Evolutionary conservation across 23 red algal genomes (phyloP), one percentile per base, ranked within the genome.

Genomic region (Chondrus crispus): DNA sequence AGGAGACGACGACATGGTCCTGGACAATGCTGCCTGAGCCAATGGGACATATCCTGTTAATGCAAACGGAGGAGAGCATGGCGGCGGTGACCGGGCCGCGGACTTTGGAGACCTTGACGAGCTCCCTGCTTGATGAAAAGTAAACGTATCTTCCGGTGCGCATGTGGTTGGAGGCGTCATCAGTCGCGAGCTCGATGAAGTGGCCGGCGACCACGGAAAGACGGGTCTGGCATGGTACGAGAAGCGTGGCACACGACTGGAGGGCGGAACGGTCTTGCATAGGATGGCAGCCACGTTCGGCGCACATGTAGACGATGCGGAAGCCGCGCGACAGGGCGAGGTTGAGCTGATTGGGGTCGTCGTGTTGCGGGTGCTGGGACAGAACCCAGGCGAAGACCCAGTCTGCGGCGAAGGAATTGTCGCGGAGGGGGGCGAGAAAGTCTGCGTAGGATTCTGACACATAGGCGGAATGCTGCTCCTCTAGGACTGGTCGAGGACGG

Each of bases 311-410:
- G n/a, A 89, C 12, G 46, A 80, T 48, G 54, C 85, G 42, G 54
- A 73, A 89, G 19, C 85, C 85, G 54, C 85, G 85, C 41, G 70
- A 77, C 13, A 62, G 85, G 24, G 43, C 46, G 70, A 80, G 42
- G 33, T 89, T 38, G 37, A 74, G 70, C n/a, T 58, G 68, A 14
- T 12, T 33, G 48, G 40, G 68, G 12, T 89, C 85, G 10, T 39
- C 38, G 29, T 39, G 26, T 32, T 20, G 44, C 24, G 33, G 57
- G 50, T 49, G 33, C 20, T 68, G 40, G 48, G 66, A 42, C 33
- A 89, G 78, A 35, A 70, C 68, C 38, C 62, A 42, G 47, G 47
- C 68, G 7, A 89, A 60, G 53, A 89, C 64, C 85, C 85, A 89
- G 18, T 68, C 70, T 19, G 55, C 47, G 49, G 85, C 85, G 36